Conservation (phyloP, 148 eudicot genomes). For the Vaccinium myrtillus region DNA sequence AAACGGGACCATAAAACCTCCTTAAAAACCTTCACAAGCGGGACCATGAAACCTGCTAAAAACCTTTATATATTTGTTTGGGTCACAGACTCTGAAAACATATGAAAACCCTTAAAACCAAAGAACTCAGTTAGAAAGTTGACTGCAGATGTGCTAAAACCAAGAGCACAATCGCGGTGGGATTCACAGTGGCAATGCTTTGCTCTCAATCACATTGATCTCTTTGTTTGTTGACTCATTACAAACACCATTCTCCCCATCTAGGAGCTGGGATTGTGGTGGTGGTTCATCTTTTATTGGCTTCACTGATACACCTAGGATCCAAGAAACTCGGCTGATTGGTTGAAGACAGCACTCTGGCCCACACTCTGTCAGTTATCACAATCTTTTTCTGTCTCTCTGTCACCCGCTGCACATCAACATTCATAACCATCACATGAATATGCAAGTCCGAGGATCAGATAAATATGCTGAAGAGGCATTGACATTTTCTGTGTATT, state of each 20-base stretch:
- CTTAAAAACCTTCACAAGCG: neutral
- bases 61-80: too few relatives aligned
- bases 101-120: too few relatives aligned
- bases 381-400: constrained; percentile 54
- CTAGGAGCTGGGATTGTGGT: constrained; percentile 12
- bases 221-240: neutral
- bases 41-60: too few relatives aligned
- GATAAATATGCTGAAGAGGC: too few relatives aligned
- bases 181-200: neutral
- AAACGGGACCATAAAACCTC: neutral
- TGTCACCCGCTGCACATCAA: constrained; percentile 36
- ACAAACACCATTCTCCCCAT: constrained; percentile 18
- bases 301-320: constrained; percentile 23
- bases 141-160: neutral
- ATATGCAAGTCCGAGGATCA: neutral
- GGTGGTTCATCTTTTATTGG: constrained; percentile 28
- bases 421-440: neutral
- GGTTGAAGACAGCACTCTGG: constrained; percentile 62
- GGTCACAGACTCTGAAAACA: neutral
- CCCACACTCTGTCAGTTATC: constrained; percentile 74
- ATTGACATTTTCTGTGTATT: neutral
- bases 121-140: too few relatives aligned
- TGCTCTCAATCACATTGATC: neutral
- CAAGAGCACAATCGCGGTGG: neutral
- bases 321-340: constrained; percentile 69